Base-by-base conservation (phyloP, 176 grass and related monocot genomes). In the Olyra latifolia region DNA sequence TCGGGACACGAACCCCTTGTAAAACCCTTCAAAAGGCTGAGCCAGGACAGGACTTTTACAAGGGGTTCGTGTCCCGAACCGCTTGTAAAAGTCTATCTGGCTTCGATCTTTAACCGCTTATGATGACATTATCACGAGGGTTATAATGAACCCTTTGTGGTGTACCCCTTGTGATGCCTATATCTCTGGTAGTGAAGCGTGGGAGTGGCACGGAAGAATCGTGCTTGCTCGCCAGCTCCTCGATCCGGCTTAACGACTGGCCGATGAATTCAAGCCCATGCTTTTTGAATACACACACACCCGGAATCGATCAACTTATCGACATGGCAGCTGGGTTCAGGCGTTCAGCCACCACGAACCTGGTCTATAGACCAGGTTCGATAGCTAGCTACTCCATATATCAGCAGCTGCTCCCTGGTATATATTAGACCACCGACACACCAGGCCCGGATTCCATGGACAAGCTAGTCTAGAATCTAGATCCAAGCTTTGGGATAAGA, bases 401-500 rank as follows among this genome's bases (percentile, higher is more conserved):
- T n/a, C n/a, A n/a, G n/a, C n/a, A n/a, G n/a, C n/a, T n/a, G n/a
- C n/a, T 56, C 20, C 12, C 58, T 61, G 58, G 19, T n/a, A n/a
- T n/a, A n/a, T 48, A 62, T 15, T 64, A 64, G 27, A 78, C 59
- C 45, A 65, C 75, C 60, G 75, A 78, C 76, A 78, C 59, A 10
- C 22, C 27, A 32, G 40, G 74, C 7, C 58, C 0, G 10, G 43
- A 64, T 64, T 48, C 35, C 44, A 39, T 32, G 60, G 7, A 23
- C 28, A 9, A 49, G 23, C n/a, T n/a, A n/a, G n/a, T n/a, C n/a
- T n/a, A n/a, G n/a, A n/a, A n/a, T n/a, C 23, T 24, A 16, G 10
- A 78, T 56, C 56, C 47, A 65, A 8, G 25, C 12, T 70, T 29
- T 70, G 7, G 23, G 14, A 29, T 6, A 49, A 17, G 46, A 65